phyloP scores from a whole-genome alignment of 2,329 filamentous ascomycete species.

The Paecilomyces variotii region DNA sequence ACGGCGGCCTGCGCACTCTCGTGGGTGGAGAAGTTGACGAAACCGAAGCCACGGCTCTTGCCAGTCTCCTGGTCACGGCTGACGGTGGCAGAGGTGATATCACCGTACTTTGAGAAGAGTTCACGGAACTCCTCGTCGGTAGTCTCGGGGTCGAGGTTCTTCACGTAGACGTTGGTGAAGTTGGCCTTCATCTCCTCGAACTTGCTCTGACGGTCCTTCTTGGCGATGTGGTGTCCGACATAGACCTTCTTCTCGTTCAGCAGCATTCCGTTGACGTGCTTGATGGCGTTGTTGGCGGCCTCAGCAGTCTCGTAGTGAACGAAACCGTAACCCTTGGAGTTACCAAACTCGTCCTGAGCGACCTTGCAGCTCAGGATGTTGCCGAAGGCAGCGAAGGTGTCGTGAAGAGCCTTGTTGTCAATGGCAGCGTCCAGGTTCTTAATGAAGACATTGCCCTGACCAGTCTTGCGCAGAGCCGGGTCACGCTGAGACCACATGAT shows the following conservation, averaged over 20 bases:
- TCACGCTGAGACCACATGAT: slow-evolving; percentile 99
- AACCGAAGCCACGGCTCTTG: slow-evolving; percentile 92
- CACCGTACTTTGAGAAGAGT: slow-evolving; percentile 84
- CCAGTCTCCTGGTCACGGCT: slow-evolving; percentile 75
- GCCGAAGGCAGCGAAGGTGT: slow-evolving; percentile 97
- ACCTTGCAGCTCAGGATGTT: slow-evolving; percentile 99
- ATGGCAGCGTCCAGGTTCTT: slow-evolving; percentile 99
- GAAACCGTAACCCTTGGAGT: slow-evolving; percentile 98
- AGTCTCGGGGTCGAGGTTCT: slow-evolving; percentile 83
- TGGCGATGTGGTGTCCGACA: slow-evolving; percentile 97
- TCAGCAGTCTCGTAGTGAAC: slow-evolving; percentile 99
- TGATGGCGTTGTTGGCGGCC: slow-evolving; percentile 93
- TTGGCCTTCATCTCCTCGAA: slow-evolving; percentile 99
- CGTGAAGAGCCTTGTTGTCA: slow-evolving; percentile 99
- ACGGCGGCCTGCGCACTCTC: slow-evolving; percentile 80
- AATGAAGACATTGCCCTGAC: slow-evolving; percentile 99
- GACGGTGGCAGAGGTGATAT: slow-evolving; percentile 91
- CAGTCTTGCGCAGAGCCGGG: slow-evolving; percentile 96
- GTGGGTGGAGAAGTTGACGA: slow-evolving; percentile 92
- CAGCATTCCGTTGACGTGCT: slow-evolving; percentile 99
- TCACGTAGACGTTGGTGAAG: slow-evolving; percentile 99
- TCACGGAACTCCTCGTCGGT: slow-evolving; percentile 91
- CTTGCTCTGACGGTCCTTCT: slow-evolving; percentile 99
- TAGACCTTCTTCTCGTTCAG: slow-evolving; percentile 99
- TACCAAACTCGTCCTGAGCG: slow-evolving; percentile 90